Evolutionary conservation across 75 land plant species (phyloP), one percentile per base, ranked within the genome.

Genomic region (Selaginella tamariscina): DNA sequence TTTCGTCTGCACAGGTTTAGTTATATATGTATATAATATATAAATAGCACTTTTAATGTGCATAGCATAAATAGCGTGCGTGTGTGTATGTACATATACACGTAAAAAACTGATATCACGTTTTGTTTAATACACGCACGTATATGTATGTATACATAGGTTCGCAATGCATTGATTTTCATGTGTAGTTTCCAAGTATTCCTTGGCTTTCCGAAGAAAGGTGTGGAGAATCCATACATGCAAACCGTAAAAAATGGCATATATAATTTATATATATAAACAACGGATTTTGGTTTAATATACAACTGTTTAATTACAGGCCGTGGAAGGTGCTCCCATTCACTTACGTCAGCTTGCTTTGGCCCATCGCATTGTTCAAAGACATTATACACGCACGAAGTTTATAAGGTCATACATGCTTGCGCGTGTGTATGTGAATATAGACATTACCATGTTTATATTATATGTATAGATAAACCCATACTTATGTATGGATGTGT

Each of bases 331-430:
- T 59, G 99, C 91, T 26, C 84, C 78, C 26, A 70, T 94, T 62
- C 67, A 82, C 74, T 73, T 94, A 59, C 80, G 78, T 63, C 70
- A 84, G 56, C 65, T 94, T 27, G 75, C 79, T 24, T 57, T 94
- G 55, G 74, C 74, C 28, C 87, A 94, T 71, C 88, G 83, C 29
- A 90, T 90, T 54, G 72, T 90, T 39, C 24, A 75, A 28, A 82
- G 82, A 44, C 99, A 94, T 66, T 94, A 90, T 70, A 87, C 80
- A 30, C 75, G 86, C 96, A 90, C 75, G 99, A 89, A 78, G 73
- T 85, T 39, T 94, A 90, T 75, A 94, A 94, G 96, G 99, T 94
- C 65, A 69, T 1, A 24, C 15, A 1, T 59, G 23, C 21, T 59
- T 23, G 8, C 23, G 8, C 8, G 8, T 23, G 8, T 59, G 11